phyloP scores from a whole-genome alignment of 805 yeast species.

The Saccharomycopsis babjevae region DNA sequence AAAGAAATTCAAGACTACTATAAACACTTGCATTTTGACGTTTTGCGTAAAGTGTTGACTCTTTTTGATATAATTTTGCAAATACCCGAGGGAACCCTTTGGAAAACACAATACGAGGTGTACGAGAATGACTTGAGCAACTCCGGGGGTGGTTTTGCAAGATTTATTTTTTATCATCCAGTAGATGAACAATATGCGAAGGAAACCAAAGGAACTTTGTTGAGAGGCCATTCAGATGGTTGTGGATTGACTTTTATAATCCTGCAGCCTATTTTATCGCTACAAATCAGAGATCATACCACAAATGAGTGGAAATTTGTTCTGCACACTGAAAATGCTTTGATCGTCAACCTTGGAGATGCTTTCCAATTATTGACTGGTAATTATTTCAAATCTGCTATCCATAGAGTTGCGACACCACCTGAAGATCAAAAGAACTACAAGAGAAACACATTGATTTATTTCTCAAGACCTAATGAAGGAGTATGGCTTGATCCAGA shows the following conservation, averaged over 20 bases:
- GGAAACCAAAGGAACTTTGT: constrained; percentile 31
- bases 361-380: constrained; percentile 34
- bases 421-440: constrained; percentile 30
- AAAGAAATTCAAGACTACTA: constrained; percentile 33
- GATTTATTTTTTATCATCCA: constrained; percentile 25
- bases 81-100: constrained; percentile 35
- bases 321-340: constrained; percentile 29
- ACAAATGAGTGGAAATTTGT: constrained; percentile 33
- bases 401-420: constrained; percentile 38
- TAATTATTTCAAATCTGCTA: constrained; percentile 35
- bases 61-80: constrained; percentile 36
- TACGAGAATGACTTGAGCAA: constrained; percentile 24
- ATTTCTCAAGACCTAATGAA: constrained; percentile 25
- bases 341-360: constrained; percentile 33
- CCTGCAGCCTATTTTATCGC: constrained; percentile 32
- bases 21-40: constrained; percentile 27
- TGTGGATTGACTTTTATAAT: constrained; percentile 33
- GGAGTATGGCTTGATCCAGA: constrained; percentile 27
- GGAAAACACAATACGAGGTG: constrained; percentile 28
- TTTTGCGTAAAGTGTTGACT: constrained; percentile 28
- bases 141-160: constrained; percentile 32
- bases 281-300: constrained; percentile 31
- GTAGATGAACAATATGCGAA: constrained; percentile 24
- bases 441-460: constrained; percentile 26
- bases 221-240: constrained; percentile 36